phyloP scores from a whole-genome alignment of 2,329 filamentous ascomycete genomes.

The Colletotrichum orbiculare region DNA sequence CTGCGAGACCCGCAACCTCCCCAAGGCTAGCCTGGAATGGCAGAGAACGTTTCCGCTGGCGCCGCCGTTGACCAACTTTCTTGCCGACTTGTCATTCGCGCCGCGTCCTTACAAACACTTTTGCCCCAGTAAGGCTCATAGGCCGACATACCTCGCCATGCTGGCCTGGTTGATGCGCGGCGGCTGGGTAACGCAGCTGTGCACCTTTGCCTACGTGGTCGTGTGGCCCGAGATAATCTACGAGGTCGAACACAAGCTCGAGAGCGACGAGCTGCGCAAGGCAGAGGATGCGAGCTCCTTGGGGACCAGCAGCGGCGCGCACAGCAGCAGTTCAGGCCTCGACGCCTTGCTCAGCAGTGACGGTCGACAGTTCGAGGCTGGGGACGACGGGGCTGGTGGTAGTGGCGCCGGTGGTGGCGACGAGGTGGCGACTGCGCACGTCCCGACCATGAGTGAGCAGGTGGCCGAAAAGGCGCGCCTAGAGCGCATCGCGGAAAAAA shows the following conservation, averaged over 20 bases:
- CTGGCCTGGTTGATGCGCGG: conserved; percentile 92
- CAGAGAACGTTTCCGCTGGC: conserved; percentile 83
- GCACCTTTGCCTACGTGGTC: conserved; percentile 90
- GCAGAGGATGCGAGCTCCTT: conserved; percentile 38
- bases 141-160: conserved; percentile 88
- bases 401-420: conserved; percentile 32
- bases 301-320: conserved; percentile 26
- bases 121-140: conserved; percentile 88
- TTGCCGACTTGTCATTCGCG: conserved; percentile 82
- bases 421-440: conserved; percentile 38
- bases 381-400: conserved; percentile 22
- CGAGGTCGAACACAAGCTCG: conserved; percentile 78
- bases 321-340: conserved; percentile 23
- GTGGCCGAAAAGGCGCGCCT: conserved; percentile 71
- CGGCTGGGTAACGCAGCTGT: conserved; percentile 93
- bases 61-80: conserved; percentile 85
- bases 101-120: conserved; percentile 86
- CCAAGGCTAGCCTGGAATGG: conserved; percentile 77
- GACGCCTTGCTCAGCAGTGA: conserved; percentile 36
- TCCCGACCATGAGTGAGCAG: conserved; percentile 61
- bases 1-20: conserved; percentile 79
- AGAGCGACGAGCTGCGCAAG: conserved; percentile 69
- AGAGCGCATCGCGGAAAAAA: conserved; percentile 66
- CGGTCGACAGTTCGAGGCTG: conserved; percentile 42
- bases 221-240: conserved; percentile 85